Base-by-base conservation (phyloP, 2,329 filamentous ascomycete species). In the Penicillium sp. region DNA sequence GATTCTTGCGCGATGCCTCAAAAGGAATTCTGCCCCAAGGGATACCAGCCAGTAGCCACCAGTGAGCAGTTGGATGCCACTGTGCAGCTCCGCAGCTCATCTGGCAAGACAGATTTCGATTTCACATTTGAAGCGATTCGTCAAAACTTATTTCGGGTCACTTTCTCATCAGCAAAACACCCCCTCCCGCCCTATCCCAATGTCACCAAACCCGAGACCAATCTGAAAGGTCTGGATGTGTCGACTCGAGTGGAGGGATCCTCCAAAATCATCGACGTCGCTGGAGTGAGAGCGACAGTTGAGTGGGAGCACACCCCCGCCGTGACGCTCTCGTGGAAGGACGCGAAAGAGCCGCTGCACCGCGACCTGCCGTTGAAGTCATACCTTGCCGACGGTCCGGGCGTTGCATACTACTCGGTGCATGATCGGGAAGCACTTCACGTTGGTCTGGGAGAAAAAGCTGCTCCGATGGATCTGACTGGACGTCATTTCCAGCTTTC, bases 381-480 rank as follows among this genome's bases (percentile, higher is more conserved):
- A 0, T 88, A 88, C 54, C 77, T 74, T 1, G 69, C 81, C 6
- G 82, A 87, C 53, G 78, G 78, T 0, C 63, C 69, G 0, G 84
- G 84, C 1, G 68, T 86, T 18, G 77, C 82, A 0, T 82, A 86
- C 58, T 87, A 87, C 60, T 81, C 80, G 0, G 67, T 73, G 11
- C 84, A 85, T 62, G 79, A 83, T 52, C 71, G 76, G 12, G 73
- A 77, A 18, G 83, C 80, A 0, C 73, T 88, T 0, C 82, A 88
- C 56, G 78, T 86, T 13, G 85, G 85, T 0, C 72, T 88, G 0
- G 85, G 85, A 4, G 85, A 88, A 63, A 88, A 88, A 62, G 75
- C 82, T 4, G 84, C 83, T 0, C 85, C 85, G 0, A 86, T 88
- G 82, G 80, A 88, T 58, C 73, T 89, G 1, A 82, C 77, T 0